Evolutionary conservation across 768 basidiomycete species (phyloP).

Genomic region (Galerina sulciceps): DNA sequence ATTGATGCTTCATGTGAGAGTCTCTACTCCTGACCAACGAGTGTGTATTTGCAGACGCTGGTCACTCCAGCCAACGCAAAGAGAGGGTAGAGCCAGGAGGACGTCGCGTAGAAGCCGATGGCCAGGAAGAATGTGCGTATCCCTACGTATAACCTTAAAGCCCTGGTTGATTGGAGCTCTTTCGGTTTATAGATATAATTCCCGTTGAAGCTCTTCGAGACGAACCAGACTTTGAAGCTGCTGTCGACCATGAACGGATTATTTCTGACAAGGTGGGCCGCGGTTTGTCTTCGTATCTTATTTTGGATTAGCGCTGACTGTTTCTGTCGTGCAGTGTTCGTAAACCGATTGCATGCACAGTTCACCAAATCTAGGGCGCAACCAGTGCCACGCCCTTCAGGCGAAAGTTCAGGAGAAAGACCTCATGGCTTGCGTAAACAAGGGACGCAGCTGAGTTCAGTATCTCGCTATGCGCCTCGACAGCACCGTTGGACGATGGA

Average conservation of each 20-base stretch:
- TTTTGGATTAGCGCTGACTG: too few relatives aligned
- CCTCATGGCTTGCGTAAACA: too few relatives aligned
- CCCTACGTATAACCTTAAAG: background rate
- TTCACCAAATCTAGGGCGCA: too few relatives aligned
- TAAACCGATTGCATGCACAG: too few relatives aligned
- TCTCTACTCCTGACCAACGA: background rate
- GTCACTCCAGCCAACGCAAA: constrained; percentile 13
- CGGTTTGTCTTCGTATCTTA: background rate
- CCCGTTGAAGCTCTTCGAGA: constrained; percentile 10
- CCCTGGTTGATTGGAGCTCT: background rate
- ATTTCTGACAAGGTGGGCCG: constrained; percentile 11
- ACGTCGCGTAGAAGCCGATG: constrained; percentile 9
- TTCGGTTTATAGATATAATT: constrained; percentile 7
- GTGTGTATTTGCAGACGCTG: constrained; percentile 6
- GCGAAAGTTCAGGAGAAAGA: too few relatives aligned
- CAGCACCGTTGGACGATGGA: too few relatives aligned
- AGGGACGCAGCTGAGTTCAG: too few relatives aligned
- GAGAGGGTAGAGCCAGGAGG: background rate
- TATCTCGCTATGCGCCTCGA: too few relatives aligned
- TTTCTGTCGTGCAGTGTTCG: too few relatives aligned
- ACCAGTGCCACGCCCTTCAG: too few relatives aligned
- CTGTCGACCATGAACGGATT: background rate
- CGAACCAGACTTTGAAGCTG: background rate
- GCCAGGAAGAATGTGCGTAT: constrained; percentile 16
- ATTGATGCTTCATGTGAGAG: background rate